These are phyloP conservation scores for Forsythia viridissima DNA, from an alignment of 257 asterid genomes.

Conservation along the genomic window DNA sequence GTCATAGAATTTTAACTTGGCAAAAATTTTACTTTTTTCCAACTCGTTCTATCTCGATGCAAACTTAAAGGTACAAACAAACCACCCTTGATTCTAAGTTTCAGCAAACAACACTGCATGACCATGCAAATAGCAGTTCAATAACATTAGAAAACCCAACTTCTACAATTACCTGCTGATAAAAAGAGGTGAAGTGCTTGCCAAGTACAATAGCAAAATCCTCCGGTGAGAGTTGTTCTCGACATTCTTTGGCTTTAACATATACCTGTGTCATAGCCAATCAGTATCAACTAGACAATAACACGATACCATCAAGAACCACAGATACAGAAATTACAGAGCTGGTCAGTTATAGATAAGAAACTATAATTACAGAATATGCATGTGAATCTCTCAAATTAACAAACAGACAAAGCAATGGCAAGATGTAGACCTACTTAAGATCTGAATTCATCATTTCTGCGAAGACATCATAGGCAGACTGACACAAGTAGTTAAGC, in stretches of 20 bases:
- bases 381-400: neutral
- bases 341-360: neutral
- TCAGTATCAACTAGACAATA: conserved; percentile 5
- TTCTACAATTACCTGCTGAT: too few species aligned
- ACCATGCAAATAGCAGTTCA: neutral
- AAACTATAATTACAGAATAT: neutral
- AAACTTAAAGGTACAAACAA: conserved; percentile 2
- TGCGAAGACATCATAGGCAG: neutral
- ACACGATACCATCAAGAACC: neutral
- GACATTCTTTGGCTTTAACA: conserved; percentile 89
- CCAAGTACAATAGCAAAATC: conserved; percentile 87
- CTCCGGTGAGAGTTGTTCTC: conserved; percentile 67
- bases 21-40: neutral
- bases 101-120: neutral
- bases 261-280: conserved; percentile 63
- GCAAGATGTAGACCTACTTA: neutral
- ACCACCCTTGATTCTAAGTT: neutral
- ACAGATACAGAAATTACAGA: neutral
- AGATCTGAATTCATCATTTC: neutral
- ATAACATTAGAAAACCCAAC: neutral
- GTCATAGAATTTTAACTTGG: neutral
- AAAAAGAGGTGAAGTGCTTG: conserved; percentile 69
- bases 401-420: neutral
- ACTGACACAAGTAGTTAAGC: neutral
- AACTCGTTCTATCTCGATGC: neutral